Conservation (phyloP, 257 asterid genomes). For the Capsicum rhomboideum region DNA sequence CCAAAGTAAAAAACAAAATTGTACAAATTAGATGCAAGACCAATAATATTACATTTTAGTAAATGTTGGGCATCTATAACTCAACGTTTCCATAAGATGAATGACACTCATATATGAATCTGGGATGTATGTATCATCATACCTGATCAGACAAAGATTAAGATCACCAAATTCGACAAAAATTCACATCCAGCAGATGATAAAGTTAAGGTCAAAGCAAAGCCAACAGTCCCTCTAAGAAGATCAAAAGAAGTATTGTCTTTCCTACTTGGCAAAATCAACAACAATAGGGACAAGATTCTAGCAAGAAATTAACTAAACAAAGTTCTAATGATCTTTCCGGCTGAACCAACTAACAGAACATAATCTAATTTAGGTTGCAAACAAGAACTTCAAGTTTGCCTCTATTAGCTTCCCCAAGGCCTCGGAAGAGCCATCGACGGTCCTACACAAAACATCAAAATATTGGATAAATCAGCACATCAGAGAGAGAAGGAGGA, state of each 20-base stretch:
- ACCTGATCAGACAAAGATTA: not conserved
- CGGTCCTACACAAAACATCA: constrained; percentile 51
- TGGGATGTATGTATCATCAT: not conserved
- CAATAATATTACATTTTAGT: not conserved
- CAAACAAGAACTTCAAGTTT: constrained; percentile 72
- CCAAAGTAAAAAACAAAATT: too few relatives aligned
- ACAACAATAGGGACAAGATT: not conserved
- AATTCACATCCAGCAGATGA: not conserved
- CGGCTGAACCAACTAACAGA: not conserved
- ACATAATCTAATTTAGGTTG: constrained; percentile 18
- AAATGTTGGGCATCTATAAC: not conserved
- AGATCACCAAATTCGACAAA: not conserved
- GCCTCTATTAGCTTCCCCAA: constrained; percentile 74
- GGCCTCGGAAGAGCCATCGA: constrained; percentile 83
- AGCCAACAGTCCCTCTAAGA: not conserved
- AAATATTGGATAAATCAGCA: not conserved
- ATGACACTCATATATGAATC: not conserved
- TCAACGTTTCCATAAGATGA: not conserved
- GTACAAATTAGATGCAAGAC: not conserved
- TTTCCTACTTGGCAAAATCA: not conserved
- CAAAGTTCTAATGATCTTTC: not conserved
- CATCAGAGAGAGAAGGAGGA: not conserved
- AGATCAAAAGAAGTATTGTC: not conserved
- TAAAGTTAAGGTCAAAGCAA: not conserved
- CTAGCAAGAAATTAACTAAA: not conserved